Base-by-base conservation (phyloP, 352 stramenopile genomes). In the Phytophthora multivora region DNA sequence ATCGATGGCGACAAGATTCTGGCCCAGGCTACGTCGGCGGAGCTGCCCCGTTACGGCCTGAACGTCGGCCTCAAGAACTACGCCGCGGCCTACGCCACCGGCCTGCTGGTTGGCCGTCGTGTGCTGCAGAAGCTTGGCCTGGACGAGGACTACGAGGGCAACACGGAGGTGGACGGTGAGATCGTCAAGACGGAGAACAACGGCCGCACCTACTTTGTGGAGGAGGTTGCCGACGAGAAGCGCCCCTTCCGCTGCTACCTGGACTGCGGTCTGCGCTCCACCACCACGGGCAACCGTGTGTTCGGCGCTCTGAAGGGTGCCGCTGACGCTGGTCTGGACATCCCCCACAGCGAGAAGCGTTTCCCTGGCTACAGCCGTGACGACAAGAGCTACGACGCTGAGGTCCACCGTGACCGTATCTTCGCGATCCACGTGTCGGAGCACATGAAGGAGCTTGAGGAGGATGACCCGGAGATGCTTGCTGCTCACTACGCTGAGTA, bases 371-470 rank as follows among this genome's bases (percentile, higher is more conserved):
- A 99, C 86, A 97, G 98, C 80, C 89, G 93, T 59, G 97, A 99
- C 73, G 89, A 97, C 80, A 99, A 99, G 90, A 89, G 91, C 67
- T 99, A 99, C 87, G 97, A 99, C 76, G 96, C 97, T 51, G 96
- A 99, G 68, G 97, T 97, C 67, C 97, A 99, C 88, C 91, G 91
- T 63, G 95, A 99, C 79, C 95, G 94, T 48, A 99, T 99, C 94
- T 98, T 99, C 71, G 98, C 97, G 58, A 84, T 97, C 58, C 97
- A 99, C 82, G 86, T 99, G 23, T 87, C 89, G 46, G 97, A 99
- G 75, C 98, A 99, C 93, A 99, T 99, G 97, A 97, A 99, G 80
- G 97, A 99, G 75, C 87, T 99, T 19, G 96, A 99, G 83, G 97
- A 99, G 77, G 97, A 99, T 74, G 97, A 99, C 84, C 97, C 98